A percentile compares a stretch with the other conserved stretches of the same genome.
These are phyloP conservation scores for Vigna unguiculata DNA, from an alignment of 306 rosid genomes.

Conservation along the genomic window DNA sequence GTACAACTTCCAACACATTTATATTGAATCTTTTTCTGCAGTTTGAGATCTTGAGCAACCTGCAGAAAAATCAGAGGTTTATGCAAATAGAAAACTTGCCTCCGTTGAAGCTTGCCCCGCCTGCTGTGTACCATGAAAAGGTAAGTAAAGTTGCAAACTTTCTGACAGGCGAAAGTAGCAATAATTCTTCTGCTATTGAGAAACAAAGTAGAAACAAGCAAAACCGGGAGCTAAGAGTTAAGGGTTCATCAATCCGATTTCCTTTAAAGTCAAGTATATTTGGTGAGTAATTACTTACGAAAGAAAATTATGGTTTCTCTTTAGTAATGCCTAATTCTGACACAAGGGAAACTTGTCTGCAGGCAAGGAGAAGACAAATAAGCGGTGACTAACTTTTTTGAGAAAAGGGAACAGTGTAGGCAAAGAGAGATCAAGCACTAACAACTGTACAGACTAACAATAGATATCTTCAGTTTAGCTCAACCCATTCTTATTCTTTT, in stretches of 20 bases:
- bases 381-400: constrained; percentile 52
- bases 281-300: constrained; percentile 58
- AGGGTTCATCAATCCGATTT: constrained; percentile 77
- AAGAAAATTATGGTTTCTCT: constrained; percentile 4
- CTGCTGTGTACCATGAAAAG: constrained; percentile 93
- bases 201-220: constrained; percentile 67
- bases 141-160: constrained; percentile 66
- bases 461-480: constrained; percentile 38
- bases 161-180: constrained; percentile 74
- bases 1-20: constrained; percentile 23
- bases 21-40: constrained; percentile 58
- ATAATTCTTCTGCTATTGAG: constrained; percentile 47
- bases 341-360: constrained; percentile 29
- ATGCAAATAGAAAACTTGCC: constrained; percentile 86
- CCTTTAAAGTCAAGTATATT: constrained; percentile 82
- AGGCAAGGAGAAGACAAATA: constrained; percentile 81
- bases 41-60: constrained; percentile 89
- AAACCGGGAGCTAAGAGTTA: constrained; percentile 73
- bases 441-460: constrained; percentile 57
- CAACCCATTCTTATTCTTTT: constrained; percentile 37
- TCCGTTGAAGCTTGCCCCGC: constrained; percentile 90
- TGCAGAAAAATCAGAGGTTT: constrained; percentile 73
- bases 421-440: constrained; percentile 45
- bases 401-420: background rate
- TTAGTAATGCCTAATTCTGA: constrained; percentile 42